Percentiles rank a stretch among this genome's conserved stretches.
Evolutionary conservation across 176 grass and related monocot genomes (phyloP).

Genomic region (Stipa capillata): DNA sequence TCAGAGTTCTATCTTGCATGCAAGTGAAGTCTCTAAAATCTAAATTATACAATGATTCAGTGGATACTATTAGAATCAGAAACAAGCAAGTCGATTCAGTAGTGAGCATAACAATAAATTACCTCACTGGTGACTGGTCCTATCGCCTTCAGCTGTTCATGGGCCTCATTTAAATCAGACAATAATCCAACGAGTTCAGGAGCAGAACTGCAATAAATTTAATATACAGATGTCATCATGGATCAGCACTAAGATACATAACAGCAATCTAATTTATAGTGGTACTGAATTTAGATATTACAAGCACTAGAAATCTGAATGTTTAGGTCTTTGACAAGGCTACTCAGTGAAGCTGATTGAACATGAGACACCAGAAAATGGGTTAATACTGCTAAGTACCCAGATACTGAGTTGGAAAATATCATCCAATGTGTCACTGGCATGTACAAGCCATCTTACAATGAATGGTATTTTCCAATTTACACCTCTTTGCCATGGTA

Average conservation of each 20-base stretch:
- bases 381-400: neutral
- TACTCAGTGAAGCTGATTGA: neutral
- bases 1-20: neutral
- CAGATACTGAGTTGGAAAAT: neutral
- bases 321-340: neutral
- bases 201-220: constrained; percentile 64
- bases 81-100: constrained; percentile 18
- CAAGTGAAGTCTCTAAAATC: neutral
- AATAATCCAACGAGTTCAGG: constrained; percentile 79
- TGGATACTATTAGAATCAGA: neutral
- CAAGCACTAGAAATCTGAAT: constrained; percentile 9
- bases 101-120: constrained; percentile 18
- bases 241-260: neutral
- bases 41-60: constrained; percentile 20
- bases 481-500: neutral
- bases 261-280: neutral
- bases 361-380: neutral
- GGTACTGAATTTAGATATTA: neutral
- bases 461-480: neutral
- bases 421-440: neutral
- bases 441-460: neutral
- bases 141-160: constrained; percentile 53
- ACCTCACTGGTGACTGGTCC: constrained; percentile 47
- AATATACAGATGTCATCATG: constrained; percentile 8
- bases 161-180: constrained; percentile 65